Evolutionary conservation across 2,329 filamentous ascomycete genomes (phyloP), one percentile per base, ranked within the genome.

Genomic region (Colletotrichum theobromicola): DNA sequence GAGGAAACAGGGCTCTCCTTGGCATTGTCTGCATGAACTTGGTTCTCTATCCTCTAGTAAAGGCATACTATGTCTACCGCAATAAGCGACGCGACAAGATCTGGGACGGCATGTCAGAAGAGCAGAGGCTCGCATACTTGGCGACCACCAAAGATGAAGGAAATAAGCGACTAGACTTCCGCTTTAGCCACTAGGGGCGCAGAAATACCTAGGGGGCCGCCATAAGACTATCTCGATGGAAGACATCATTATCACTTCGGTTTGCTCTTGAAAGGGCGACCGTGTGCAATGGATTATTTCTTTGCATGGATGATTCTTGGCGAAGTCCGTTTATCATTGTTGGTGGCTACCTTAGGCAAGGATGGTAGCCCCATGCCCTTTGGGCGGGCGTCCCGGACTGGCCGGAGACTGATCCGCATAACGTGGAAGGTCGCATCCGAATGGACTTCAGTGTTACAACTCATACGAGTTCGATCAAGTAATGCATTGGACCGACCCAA

Each of bases 1-100:
- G 86, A 1, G 91, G 90, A 2, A 92, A 93, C 77, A 86, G 84
- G 55, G 84, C 87, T 1, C 80, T 93, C 2, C 84, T 93, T n/a
- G 87, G 78, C 0, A 84, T 92, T n/a, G 82, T 77, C 18, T 80
- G 78, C 65, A 80, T 80, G 76, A 83, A 84, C 60, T 78, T 82
- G 21, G 76, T 77, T 2, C 63, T 84, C 16, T 82, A 82, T 50
- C 30, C 79, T 2, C 30, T 79, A 5, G 79, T 81, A 10, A 83
- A 83, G 78, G 57, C 57, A 1, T 84, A 82, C 76, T 81, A 85
- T 70, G 77, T 83, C 7, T 79, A 77, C 74, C 80, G 83, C n/a
- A 84, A 84, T 76, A 78, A 77, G 64, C 62, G 72, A 21, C 76
- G 79, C 2, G 80, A 79, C 34, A 55, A 55, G 21, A 79, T 76